phyloP scores from a whole-genome alignment of 805 yeast species.

The Candida railenensis region DNA sequence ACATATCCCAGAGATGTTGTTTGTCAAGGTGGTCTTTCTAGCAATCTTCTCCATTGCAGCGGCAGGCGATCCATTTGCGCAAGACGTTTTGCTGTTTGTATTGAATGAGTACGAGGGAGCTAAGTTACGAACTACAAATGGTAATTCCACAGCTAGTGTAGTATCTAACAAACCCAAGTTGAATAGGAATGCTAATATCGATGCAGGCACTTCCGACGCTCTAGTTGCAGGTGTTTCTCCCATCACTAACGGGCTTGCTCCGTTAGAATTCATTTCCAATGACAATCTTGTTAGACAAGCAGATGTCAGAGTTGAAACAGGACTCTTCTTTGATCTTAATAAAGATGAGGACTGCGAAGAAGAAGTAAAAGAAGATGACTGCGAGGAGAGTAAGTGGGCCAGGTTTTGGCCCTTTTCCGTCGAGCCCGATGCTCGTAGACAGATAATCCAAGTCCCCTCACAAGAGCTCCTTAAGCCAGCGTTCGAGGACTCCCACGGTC shows the following conservation, averaged over 20 bases:
- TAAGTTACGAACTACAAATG: too few relatives aligned
- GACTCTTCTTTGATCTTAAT: slow-evolving; percentile 1
- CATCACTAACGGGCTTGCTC: not conserved
- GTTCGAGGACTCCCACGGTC: slow-evolving; percentile 2
- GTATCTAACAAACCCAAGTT: too few relatives aligned
- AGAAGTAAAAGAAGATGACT: slow-evolving; percentile 5
- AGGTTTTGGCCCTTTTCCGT: slow-evolving; percentile 5
- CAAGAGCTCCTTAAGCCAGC: not conserved
- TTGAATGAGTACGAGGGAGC: not conserved
- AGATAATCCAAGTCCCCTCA: not conserved
- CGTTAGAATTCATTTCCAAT: not conserved
- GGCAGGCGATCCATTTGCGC: not conserved
- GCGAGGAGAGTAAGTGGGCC: not conserved
- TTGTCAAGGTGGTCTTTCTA: not conserved
- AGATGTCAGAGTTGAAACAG: slow-evolving; percentile 5
- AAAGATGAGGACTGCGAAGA: slow-evolving; percentile 3
- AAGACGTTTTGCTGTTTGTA: not conserved
- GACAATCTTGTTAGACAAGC: not conserved
- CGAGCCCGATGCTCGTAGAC: not conserved
- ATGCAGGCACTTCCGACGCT: too few relatives aligned
- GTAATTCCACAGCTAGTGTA: too few relatives aligned
- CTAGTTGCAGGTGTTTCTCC: not conserved
- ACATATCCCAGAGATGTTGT: not conserved
- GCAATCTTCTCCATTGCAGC: not conserved
- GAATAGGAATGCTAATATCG: too few relatives aligned